Conservation (phyloP, 164 flowering plant genomes). For the Aristolochia fimbriata region DNA sequence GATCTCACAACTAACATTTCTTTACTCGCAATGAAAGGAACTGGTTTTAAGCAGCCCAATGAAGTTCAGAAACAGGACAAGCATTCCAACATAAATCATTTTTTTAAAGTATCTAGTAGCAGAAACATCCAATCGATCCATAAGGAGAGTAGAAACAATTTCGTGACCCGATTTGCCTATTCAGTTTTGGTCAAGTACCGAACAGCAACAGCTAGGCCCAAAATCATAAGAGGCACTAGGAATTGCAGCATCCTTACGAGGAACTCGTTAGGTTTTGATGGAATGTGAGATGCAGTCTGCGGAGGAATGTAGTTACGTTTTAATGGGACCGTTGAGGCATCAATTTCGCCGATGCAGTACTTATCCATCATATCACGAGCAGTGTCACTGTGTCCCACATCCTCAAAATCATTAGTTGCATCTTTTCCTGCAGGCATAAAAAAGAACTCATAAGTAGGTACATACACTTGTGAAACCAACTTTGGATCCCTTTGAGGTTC, state of each 20-base stretch:
- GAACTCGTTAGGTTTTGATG: slow-evolving; percentile 48
- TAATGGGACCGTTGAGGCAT: slow-evolving; percentile 46
- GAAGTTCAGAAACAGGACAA: too few species aligned
- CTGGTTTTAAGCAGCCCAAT: too few species aligned
- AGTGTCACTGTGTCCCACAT: slow-evolving; percentile 80
- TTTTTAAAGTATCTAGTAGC: too few species aligned
- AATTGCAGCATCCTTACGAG: slow-evolving; percentile 70
- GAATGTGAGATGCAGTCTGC: slow-evolving; percentile 28
- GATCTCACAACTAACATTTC: too few species aligned
- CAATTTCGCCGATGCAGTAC: slow-evolving; percentile 73
- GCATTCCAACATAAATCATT: too few species aligned
- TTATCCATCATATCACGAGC: slow-evolving; percentile 74
- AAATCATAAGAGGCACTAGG: slow-evolving; percentile 68
- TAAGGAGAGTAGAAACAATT: neutral
- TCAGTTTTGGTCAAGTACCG: slow-evolving; percentile 66
- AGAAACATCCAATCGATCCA: too few species aligned
- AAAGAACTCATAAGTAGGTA: neutral
- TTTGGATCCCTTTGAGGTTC: too few species aligned
- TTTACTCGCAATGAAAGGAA: too few species aligned
- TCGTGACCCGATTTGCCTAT: slow-evolving; percentile 9
- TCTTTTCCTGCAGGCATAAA: slow-evolving; percentile 62
- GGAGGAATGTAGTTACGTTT: slow-evolving; percentile 39
- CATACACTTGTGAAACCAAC: neutral
- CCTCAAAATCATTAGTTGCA: slow-evolving; percentile 87
- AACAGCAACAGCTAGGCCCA: slow-evolving; percentile 71